Percentiles rank a stretch among this genome's conserved stretches.
Conservation (phyloP, 2,329 filamentous ascomycete species). For the Paramyrothecium sp. region DNA sequence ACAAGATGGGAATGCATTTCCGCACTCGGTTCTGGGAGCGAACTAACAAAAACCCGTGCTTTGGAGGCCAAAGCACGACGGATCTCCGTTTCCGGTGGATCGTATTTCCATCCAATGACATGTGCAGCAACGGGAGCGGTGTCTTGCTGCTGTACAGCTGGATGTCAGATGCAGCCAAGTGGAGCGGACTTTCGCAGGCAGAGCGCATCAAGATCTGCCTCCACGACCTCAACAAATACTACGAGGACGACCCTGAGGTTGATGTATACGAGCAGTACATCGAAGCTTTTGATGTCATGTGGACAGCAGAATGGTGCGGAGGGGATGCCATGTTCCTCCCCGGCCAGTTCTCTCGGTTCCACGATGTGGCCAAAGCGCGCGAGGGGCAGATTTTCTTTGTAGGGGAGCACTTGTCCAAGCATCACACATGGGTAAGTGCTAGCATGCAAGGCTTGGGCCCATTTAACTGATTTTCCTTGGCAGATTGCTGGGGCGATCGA, state of each 20-base stretch:
- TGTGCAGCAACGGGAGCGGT: conserved; percentile 3
- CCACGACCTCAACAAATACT: conserved; percentile 5
- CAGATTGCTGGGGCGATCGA: neutral
- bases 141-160: conserved; percentile 7
- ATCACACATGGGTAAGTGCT: conserved; percentile 4
- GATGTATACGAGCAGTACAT: conserved; percentile 4
- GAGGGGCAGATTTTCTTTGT: conserved; percentile 2
- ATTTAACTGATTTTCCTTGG: neutral
- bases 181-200: conserved; percentile 2
- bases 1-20: conserved; percentile 8
- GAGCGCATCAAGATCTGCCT: conserved; percentile 5
- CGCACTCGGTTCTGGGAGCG: conserved; percentile 7
- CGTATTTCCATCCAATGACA: conserved; percentile 5
- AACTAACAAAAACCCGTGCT: conserved; percentile 1
- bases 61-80: conserved; percentile 7
- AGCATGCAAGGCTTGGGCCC: neutral
- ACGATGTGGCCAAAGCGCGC: neutral
- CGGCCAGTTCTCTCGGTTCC: conserved; percentile 5
- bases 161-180: conserved; percentile 7
- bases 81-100: conserved; percentile 8
- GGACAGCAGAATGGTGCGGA: conserved; percentile 2
- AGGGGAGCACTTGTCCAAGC: conserved; percentile 5
- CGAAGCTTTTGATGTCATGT: conserved; percentile 4
- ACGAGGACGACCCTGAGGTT: conserved; percentile 2
- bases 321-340: conserved; percentile 6